Percentiles rank a stretch among this genome's conserved stretches.
These are phyloP conservation scores for Oryza coarctata DNA, from an alignment of 176 grass and related monocot species.

Conservation along the genomic window DNA sequence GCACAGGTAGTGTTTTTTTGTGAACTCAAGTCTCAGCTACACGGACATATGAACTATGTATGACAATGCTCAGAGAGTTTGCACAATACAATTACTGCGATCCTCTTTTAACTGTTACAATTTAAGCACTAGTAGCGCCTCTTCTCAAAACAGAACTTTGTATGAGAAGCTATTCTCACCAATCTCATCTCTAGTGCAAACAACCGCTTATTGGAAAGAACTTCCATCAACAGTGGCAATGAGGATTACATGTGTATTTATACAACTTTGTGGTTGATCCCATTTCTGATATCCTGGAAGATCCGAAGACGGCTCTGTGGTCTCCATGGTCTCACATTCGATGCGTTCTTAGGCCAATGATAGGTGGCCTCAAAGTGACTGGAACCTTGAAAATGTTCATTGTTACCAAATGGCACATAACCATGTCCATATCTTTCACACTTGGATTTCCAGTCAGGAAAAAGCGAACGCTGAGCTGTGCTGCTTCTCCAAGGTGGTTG, in stretches of 20 bases:
- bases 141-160: neutral
- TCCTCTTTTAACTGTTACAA: neutral
- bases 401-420: conserved; percentile 5
- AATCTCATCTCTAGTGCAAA: conserved; percentile 1
- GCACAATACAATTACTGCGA: neutral
- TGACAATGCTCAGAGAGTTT: neutral
- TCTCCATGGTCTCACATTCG: conserved; percentile 23
- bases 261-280: conserved; percentile 31
- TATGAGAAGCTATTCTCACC: neutral
- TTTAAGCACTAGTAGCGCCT: neutral
- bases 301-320: conserved; percentile 30
- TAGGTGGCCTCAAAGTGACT: neutral
- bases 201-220: conserved; percentile 4
- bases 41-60: neutral
- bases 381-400: conserved; percentile 15
- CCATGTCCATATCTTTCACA: conserved; percentile 19
- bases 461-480: conserved; percentile 43
- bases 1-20: neutral
- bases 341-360: conserved; percentile 21
- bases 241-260: conserved; percentile 15
- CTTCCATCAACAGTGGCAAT: conserved; percentile 11
- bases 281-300: conserved; percentile 64
- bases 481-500: conserved; percentile 41
- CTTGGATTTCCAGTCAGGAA: conserved; percentile 26
- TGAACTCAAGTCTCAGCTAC: neutral